Percentiles rank a stretch among this genome's conserved stretches.
These are phyloP conservation scores for Colletotrichum sp. DNA, from an alignment of 2,329 filamentous ascomycete genomes.

Conservation along the genomic window DNA sequence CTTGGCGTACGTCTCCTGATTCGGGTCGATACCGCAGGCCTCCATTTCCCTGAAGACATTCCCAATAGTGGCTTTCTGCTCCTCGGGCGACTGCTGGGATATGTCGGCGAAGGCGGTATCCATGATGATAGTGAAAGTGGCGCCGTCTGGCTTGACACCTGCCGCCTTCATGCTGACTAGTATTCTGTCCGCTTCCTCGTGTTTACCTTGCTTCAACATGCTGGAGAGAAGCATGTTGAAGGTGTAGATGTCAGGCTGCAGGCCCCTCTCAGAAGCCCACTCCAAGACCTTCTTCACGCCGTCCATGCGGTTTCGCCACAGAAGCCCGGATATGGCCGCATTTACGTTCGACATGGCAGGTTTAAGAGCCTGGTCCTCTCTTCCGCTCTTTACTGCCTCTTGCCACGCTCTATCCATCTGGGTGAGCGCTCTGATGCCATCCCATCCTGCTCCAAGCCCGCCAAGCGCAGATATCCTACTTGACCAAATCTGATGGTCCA, in stretches of 20 bases:
- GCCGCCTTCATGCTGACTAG: conserved; percentile 63
- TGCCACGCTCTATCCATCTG: conserved; percentile 71
- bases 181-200: conserved; percentile 54
- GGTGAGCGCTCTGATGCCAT: conserved; percentile 67
- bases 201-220: conserved; percentile 55
- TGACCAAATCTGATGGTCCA: conserved; percentile 74
- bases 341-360: conserved; percentile 73
- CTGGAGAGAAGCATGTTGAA: conserved; percentile 75
- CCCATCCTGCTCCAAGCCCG: conserved; percentile 53
- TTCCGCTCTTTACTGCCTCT: conserved; percentile 33
- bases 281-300: conserved; percentile 59
- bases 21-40: conserved; percentile 60
- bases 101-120: conserved; percentile 58
- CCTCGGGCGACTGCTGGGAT: conserved; percentile 41
- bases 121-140: conserved; percentile 77
- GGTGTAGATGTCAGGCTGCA: conserved; percentile 61
- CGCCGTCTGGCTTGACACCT: conserved; percentile 64
- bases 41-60: conserved; percentile 64
- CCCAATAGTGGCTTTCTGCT: conserved; percentile 59
- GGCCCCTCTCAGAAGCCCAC: conserved; percentile 63
- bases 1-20: conserved; percentile 70
- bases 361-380: conserved; percentile 46
- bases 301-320: conserved; percentile 51
- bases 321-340: conserved; percentile 68
- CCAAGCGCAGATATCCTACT: conserved; percentile 72